Conservation (phyloP, 805 yeast genomes). For the Dipodascopsis uninucleata region DNA sequence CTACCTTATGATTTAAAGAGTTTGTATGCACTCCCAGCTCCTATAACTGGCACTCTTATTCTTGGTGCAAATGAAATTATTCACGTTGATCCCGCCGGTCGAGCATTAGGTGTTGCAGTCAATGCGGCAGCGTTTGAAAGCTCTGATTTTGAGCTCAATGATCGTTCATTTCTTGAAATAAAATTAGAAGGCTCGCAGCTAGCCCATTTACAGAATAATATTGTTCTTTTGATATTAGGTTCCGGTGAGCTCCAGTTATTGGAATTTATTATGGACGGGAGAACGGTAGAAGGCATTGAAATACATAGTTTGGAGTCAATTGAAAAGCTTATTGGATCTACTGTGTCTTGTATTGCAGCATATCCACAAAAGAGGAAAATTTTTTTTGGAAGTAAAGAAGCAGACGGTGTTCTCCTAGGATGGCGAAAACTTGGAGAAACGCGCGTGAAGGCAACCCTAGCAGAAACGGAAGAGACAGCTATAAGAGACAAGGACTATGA, state of each 20-base stretch:
- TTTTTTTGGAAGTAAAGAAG: conserved; percentile 59
- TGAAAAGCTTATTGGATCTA: conserved; percentile 9
- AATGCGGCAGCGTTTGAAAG: conserved; percentile 49
- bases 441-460: neutral
- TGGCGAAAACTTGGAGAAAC: conserved; percentile 32
- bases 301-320: conserved; percentile 5
- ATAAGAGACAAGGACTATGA: conserved; percentile 27
- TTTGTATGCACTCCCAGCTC: conserved; percentile 59
- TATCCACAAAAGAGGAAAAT: conserved; percentile 33
- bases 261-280: conserved; percentile 40
- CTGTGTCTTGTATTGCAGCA: conserved; percentile 17
- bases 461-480: conserved; percentile 2
- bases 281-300: conserved; percentile 34
- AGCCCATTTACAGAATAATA: conserved; percentile 36
- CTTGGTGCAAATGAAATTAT: conserved; percentile 74
- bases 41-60: conserved; percentile 64
- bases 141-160: conserved; percentile 43
- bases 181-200: conserved; percentile 52
- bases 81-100: conserved; percentile 77
- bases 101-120: conserved; percentile 57
- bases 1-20: conserved; percentile 73
- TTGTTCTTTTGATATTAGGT: conserved; percentile 43
- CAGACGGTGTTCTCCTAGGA: conserved; percentile 53
- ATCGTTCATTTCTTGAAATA: conserved; percentile 51
- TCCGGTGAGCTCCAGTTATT: conserved; percentile 45